Conservation (phyloP, 148 eudicot genomes). For the Polygonum maritimum region DNA sequence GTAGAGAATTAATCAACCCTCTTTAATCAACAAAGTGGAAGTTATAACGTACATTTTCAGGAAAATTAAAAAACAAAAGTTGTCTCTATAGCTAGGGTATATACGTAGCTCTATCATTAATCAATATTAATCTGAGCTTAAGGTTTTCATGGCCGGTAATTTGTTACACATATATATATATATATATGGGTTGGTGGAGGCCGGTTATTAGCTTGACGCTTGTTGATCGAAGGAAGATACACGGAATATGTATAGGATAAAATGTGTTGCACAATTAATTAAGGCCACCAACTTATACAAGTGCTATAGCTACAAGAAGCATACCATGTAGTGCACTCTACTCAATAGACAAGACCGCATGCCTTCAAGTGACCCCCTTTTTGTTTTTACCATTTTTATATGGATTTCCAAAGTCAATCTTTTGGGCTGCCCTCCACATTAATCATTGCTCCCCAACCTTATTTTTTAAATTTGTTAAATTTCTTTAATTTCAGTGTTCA, state of each 20-base stretch:
- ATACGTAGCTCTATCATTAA: too few relatives aligned
- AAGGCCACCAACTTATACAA: neutral
- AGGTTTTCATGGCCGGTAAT: too few relatives aligned
- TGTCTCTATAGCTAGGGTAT: too few relatives aligned
- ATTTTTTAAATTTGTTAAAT: neutral
- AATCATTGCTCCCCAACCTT: neutral
- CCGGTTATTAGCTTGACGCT: neutral
- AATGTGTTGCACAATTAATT: slow-evolving; percentile 11
- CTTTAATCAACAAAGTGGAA: too few relatives aligned
- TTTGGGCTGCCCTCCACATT: slow-evolving; percentile 33
- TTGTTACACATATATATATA: too few relatives aligned
- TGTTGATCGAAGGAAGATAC: neutral
- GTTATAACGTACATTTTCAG: too few relatives aligned
- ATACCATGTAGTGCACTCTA: slow-evolving; percentile 63
- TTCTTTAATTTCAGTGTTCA: neutral
- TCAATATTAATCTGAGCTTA: too few relatives aligned
- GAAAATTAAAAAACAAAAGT: too few relatives aligned
- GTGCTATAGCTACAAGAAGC: neutral
- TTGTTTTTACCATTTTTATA: neutral
- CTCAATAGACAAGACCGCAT: slow-evolving; percentile 38
- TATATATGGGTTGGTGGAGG: slow-evolving; percentile 17
- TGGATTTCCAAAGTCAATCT: slow-evolving; percentile 29
- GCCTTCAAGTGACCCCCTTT: slow-evolving; percentile 13
- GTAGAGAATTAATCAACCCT: too few relatives aligned
- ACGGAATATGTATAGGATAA: neutral